phyloP scores from a whole-genome alignment of 345 rosid species.

The Aquilaria malaccensis region DNA sequence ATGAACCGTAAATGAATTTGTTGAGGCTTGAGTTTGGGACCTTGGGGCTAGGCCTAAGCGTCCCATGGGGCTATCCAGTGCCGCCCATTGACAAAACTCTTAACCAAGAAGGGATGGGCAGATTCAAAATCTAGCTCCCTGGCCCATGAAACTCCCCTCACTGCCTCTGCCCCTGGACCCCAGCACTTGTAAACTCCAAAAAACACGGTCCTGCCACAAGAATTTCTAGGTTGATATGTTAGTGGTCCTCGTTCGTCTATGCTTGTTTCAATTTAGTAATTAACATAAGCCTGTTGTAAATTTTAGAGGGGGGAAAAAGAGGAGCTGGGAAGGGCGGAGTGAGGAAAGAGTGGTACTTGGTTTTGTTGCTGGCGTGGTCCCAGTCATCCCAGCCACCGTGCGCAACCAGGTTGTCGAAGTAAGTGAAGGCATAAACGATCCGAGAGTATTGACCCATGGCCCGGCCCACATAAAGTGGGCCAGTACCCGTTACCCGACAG shows the following conservation, averaged over 20 bases:
- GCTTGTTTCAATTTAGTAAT: not conserved
- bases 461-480: constrained; percentile 79
- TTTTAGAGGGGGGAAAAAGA: not conserved
- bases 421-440: constrained; percentile 80
- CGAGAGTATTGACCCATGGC: constrained; percentile 98
- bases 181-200: constrained; percentile 88
- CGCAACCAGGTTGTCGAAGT: constrained; percentile 80
- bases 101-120: constrained; percentile 76
- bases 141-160: constrained; percentile 81
- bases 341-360: constrained; percentile 40
- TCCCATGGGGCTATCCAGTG: constrained; percentile 86
- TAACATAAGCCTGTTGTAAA: not conserved
- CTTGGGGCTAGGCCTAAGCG: constrained; percentile 26
- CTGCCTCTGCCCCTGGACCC: constrained; percentile 86
- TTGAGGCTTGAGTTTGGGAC: not conserved
- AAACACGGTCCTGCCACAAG: constrained; percentile 55
- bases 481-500: constrained; percentile 79
- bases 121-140: constrained; percentile 67
- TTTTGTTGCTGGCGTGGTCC: constrained; percentile 86
- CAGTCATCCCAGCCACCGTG: constrained; percentile 99
- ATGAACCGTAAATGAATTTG: too few relatives aligned
- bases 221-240: not conserved
- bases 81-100: constrained; percentile 91
- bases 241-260: not conserved
- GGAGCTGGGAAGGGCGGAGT: not conserved